Evolutionary conservation across 139 green algal species (phyloP).

Genomic region (Astrephomene gubernaculifera): DNA sequence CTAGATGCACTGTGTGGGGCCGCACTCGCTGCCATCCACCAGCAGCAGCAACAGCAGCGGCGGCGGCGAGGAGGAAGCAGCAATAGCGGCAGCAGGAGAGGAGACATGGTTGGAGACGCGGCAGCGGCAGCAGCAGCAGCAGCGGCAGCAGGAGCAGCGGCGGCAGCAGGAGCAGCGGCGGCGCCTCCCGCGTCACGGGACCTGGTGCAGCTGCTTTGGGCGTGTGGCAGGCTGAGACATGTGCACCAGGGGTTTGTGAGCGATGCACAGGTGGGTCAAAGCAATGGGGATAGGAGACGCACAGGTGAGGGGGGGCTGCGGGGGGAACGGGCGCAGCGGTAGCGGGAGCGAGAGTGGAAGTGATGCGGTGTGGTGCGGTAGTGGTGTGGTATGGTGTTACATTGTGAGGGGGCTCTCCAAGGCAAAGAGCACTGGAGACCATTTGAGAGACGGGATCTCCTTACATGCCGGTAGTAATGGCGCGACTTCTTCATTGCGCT

Average conservation of each 20-base stretch:
- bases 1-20: constrained; percentile 2
- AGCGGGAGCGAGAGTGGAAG: not conserved
- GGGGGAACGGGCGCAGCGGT: not conserved
- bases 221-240: not conserved
- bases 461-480: not conserved
- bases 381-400: too few species aligned
- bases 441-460: not conserved
- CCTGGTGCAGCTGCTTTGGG: constrained; percentile 30
- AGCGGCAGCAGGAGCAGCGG: not conserved
- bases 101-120: too few species aligned
- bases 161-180: not conserved
- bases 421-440: too few species aligned
- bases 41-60: constrained; percentile 11
- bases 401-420: not conserved
- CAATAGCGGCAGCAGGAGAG: not conserved
- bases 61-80: too few species aligned
- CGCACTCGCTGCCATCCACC: not conserved
- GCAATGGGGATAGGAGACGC: not conserved
- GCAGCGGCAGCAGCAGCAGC: constrained; percentile 20
- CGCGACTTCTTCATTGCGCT: too few species aligned
- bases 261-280: not conserved
- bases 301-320: not conserved
- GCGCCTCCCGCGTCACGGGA: not conserved
- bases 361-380: not conserved
- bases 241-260: not conserved